Conservation (phyloP, 2,329 filamentous ascomycete species). For the Tolypocladium paradoxum region DNA sequence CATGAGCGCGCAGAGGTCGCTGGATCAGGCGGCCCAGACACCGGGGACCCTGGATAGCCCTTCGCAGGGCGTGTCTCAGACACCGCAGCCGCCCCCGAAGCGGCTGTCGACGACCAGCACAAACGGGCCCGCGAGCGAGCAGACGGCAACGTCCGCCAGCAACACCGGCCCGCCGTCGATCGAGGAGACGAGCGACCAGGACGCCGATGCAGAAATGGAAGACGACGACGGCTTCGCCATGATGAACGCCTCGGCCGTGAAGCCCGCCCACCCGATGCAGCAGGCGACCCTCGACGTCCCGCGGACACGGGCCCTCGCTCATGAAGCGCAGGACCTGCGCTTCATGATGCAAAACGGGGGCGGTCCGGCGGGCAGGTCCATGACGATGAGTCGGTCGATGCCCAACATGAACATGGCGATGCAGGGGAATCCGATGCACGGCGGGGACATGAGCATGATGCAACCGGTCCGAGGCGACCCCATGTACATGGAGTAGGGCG, state of each 20-base stretch:
- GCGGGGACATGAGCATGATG: slow-evolving; percentile 34
- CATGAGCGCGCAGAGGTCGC: slow-evolving; percentile 37
- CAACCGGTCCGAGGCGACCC: slow-evolving; percentile 34
- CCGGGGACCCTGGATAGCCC: slow-evolving; percentile 11
- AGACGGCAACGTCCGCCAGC: slow-evolving; percentile 17
- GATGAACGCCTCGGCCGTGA: slow-evolving; percentile 30
- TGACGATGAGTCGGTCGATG: slow-evolving; percentile 33
- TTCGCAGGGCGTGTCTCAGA: slow-evolving; percentile 12
- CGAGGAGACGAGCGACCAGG: slow-evolving; percentile 36
- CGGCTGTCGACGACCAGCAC: slow-evolving; percentile 24
- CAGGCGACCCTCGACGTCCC: slow-evolving; percentile 32
- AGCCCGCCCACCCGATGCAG: slow-evolving; percentile 25
- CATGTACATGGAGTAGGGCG: slow-evolving; percentile 39
- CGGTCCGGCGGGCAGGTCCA: slow-evolving; percentile 23
- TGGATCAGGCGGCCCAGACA: slow-evolving; percentile 26
- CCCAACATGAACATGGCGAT: slow-evolving; percentile 34
- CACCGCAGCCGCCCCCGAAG: slow-evolving; percentile 15
- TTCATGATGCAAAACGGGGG: slow-evolving; percentile 32
- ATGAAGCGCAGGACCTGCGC: slow-evolving; percentile 24
- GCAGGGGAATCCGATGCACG: slow-evolving; percentile 27
- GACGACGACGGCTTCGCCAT: slow-evolving; percentile 46
- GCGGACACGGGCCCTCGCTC: slow-evolving; percentile 26
- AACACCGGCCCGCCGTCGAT: slow-evolving; percentile 27
- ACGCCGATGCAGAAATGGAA: slow-evolving; percentile 42
- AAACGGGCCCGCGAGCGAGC: slow-evolving; percentile 22